Evolutionary conservation across 176 grass and related monocot species (phyloP).

Genomic region (Lolium rigidum): DNA sequence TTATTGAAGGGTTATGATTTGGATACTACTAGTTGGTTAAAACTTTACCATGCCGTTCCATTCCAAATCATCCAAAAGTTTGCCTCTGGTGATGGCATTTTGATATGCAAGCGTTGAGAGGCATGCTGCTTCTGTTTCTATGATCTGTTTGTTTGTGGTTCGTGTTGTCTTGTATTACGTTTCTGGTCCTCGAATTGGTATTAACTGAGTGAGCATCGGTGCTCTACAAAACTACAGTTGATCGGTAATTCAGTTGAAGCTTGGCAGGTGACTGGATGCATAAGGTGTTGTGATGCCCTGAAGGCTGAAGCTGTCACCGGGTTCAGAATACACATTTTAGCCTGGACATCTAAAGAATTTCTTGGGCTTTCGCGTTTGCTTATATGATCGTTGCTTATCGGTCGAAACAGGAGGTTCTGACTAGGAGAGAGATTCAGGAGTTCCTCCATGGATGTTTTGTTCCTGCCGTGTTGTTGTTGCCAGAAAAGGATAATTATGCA

Average conservation of each 20-base stretch:
- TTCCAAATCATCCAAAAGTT: not conserved
- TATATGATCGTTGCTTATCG: not conserved
- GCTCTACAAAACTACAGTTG: not conserved
- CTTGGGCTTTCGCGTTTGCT: slow-evolving; percentile 26
- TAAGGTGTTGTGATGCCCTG: too few relatives aligned
- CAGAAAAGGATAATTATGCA: too few relatives aligned
- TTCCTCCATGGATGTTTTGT: slow-evolving; percentile 5
- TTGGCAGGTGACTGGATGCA: not conserved
- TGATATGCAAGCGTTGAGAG: not conserved
- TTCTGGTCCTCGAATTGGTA: too few relatives aligned
- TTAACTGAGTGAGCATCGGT: not conserved
- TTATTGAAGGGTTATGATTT: not conserved
- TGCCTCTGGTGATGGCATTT: not conserved
- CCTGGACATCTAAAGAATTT: slow-evolving; percentile 15
- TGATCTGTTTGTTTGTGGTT: too few relatives aligned
- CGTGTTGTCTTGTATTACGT: too few relatives aligned
- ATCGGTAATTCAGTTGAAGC: not conserved
- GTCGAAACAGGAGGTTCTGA: slow-evolving; percentile 21
- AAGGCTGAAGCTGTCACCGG: too few relatives aligned
- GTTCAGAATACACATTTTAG: slow-evolving; percentile 29
- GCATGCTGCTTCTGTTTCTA: not conserved
- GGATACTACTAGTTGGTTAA: too few relatives aligned
- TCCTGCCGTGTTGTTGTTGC: not conserved
- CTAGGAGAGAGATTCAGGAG: not conserved
- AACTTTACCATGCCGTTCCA: not conserved